Evolutionary conservation across 352 stramenopile species (phyloP), one percentile per base, ranked within the genome.

Genomic region (Pythium phragmiticola): DNA sequence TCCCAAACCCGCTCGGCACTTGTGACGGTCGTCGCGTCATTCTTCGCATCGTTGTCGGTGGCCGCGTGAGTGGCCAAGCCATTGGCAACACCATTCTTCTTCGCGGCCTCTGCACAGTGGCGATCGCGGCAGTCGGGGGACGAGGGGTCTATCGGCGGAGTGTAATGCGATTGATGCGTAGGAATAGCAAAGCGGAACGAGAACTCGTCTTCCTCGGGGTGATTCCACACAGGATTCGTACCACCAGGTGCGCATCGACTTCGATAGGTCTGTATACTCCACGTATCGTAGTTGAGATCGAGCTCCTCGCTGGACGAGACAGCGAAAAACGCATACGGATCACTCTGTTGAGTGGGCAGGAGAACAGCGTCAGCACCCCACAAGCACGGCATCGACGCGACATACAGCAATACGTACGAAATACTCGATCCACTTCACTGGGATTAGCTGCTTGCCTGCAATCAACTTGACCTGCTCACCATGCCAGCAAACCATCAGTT

Each of bases 321-420:
- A 43, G 83, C 69, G 19, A 94, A 70, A 52, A 94, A 91, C 14
- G 88, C 82, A 49, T 92, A 94, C 9, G 85, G 75, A 54, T 94
- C 63, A 60, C 79, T 90, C 83, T 89, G 57, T 37, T 13, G 19
- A 34, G 30, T 37, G 11, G 2, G 19, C 2, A 14, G 36, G 51
- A 9, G 47, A 3, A 36, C 9, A 41, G 11, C 34, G 34, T 57
- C 16, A 47, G 47, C n/a, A n/a, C 3, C 23, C 26, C 26, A 5
- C 26, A 30, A 30, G 26, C 26, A 30, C 26, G 1, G 26, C 23
- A 19, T 42, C n/a, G 43, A 13, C 19, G 43, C 2, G 7, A 41
- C 1, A 23, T 3, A 6, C 7, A 33, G 12, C 6, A 50, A 16
- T 47, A 57, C 49, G 33, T 72, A 88, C 78, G 60, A 78, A 87